Conservation (phyloP, 805 yeast species). For the Ogataea chonburiensis region DNA sequence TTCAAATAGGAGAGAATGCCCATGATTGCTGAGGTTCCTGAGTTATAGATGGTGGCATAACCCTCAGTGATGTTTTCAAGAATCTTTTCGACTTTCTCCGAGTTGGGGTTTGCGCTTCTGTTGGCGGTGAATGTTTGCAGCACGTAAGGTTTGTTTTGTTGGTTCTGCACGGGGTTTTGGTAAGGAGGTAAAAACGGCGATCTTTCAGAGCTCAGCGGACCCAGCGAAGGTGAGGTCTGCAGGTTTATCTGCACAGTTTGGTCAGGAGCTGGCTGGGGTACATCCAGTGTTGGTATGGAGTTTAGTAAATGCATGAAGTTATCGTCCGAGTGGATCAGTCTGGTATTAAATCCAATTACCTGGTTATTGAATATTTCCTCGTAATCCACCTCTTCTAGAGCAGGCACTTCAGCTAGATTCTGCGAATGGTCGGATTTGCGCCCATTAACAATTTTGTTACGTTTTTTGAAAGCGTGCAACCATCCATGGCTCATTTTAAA, state of each 20-base stretch:
- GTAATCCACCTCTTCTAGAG: conserved; percentile 8
- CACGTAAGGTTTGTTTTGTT: conserved; percentile 22
- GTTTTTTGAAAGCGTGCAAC: conserved; percentile 35
- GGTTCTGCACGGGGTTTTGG: conserved; percentile 27
- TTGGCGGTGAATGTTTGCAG: conserved; percentile 38
- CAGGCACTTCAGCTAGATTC: neutral
- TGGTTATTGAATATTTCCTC: conserved; percentile 31
- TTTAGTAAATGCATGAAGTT: conserved; percentile 21
- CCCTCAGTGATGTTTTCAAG: conserved; percentile 45
- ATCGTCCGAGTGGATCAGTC: conserved; percentile 38
- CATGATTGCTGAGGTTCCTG: conserved; percentile 52
- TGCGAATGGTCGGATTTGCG: neutral
- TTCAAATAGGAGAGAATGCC: conserved; percentile 48
- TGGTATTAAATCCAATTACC: conserved; percentile 36
- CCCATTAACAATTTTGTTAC: conserved; percentile 26
- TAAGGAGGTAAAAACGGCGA: conserved; percentile 28
- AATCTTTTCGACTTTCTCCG: conserved; percentile 47
- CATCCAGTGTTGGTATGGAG: conserved; percentile 6
- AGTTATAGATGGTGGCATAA: conserved; percentile 45
- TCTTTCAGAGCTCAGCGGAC: conserved; percentile 1
- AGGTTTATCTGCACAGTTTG: conserved; percentile 3
- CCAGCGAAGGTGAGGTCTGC: neutral
- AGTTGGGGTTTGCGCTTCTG: conserved; percentile 45
- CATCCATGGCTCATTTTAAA: conserved; percentile 35
- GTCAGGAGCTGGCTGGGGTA: conserved; percentile 1